Base-by-base conservation (phyloP, 768 basidiomycete genomes). In the Dioszegia aurantiaca region DNA sequence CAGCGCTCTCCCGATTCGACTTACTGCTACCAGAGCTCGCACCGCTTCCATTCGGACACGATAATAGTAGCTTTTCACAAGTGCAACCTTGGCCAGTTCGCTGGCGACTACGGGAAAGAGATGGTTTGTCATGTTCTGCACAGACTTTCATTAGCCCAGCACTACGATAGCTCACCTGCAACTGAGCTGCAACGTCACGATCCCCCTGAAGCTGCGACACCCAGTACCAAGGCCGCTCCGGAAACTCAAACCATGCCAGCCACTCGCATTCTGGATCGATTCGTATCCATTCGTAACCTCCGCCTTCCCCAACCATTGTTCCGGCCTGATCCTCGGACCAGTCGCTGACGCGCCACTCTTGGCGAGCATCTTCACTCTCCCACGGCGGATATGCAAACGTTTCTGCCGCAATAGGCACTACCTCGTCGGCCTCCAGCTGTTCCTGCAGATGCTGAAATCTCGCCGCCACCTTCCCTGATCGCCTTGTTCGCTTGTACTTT, bases 231-330 rank as follows among this genome's bases (percentile, higher is more conserved):
- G 90, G 90, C 78, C 97, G 91, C 49, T 93, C 62, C 14, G 52
- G 44, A 43, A 72, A 98, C 62, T 85, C 85, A 61, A 97, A 83
- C 37, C 82, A 83, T n/a, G 90, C 88, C 55, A 98, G 88, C 95
- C 95, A 99, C 78, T 99, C 95, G 75, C 95, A 93, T 74, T 99
- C 95, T 16, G 95, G 92, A 72, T 99, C 95, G 82, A 98, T 89
- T 62, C 95, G 82, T 58, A 99, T 98, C 94, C 94, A 99, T 78
- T 99, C 95, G 77, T 97, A 99, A 3, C 70, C 70, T 0, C 68
- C 66, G 2, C 91, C 94, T 62, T 94, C 93, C 17, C 89, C 89
- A 37, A 87, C 86, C 90, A 98, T 94, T 41, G 83, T 81, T 59
- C 87, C 85, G 71, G 95, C 93, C 59, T 98, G 92, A 65, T 95